Evolutionary conservation across 306 rosid species (phyloP).

Genomic region (Quercus wislizeni): DNA sequence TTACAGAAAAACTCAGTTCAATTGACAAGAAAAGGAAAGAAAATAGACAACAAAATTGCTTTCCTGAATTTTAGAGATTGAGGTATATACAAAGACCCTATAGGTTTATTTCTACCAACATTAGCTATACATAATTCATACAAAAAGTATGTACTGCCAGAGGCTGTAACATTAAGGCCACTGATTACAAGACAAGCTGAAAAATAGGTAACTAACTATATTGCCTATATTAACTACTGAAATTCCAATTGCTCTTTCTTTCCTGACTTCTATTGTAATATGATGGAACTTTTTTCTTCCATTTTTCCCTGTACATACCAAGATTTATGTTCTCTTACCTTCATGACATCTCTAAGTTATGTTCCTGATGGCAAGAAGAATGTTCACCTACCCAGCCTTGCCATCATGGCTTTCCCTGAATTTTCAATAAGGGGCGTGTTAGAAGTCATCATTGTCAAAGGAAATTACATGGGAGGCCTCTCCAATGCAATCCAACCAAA

Average conservation of each 20-base stretch:
- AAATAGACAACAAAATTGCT: no score
- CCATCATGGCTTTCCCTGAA: no score
- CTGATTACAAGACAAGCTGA: background rate
- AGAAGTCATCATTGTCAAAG: background rate
- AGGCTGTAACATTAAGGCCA: background rate
- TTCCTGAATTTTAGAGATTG: background rate
- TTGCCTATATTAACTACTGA: background rate
- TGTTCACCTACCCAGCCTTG: no score
- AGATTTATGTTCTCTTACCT: constrained; percentile 2
- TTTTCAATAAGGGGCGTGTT: background rate
- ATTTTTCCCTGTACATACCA: background rate
- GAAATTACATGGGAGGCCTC: constrained; percentile 72
- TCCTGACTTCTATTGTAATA: background rate
- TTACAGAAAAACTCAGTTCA: no score
- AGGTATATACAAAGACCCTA: background rate
- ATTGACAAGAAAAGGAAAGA: no score
- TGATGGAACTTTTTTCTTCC: background rate
- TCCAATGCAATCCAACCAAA: constrained; percentile 89
- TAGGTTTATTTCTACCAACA: background rate
- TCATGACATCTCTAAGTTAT: background rate
- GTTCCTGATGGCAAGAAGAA: no score
- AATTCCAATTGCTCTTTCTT: background rate
- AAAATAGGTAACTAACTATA: background rate
- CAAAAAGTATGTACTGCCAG: background rate
- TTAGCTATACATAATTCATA: background rate